Base-by-base conservation (phyloP, 495 filamentous ascomycete genomes). In the Aspergillus bertholletiae region DNA sequence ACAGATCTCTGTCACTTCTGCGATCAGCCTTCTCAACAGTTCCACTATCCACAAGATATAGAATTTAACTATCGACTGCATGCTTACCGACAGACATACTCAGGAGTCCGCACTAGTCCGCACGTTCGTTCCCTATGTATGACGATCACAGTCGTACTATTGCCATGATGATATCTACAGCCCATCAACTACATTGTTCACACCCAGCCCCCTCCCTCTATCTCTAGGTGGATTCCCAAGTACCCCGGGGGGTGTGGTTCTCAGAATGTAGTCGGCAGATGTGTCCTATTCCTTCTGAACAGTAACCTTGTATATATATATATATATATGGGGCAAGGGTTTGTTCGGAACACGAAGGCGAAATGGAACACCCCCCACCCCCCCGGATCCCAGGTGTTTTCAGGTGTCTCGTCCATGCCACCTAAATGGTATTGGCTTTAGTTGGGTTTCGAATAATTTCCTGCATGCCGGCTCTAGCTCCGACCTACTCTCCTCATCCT, bases 1-100 rank as follows among this genome's bases (percentile, higher is more conserved):
- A 51, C 49, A 51, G 49, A 41, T 43, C 35, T 43, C 49, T 27
- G 45, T 2, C 28, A 30, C 24, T 2, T 17, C 49, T 43, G 34
- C 34, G 13, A 24, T 30, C 13, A 12, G 28, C 49, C 32, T 40
- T 51, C 27, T 43, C 49, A 43, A 51, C 49, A 15, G 13, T 27
- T 49, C n/a, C 18, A 49, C 46, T 23, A 34, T 6, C 27, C 15
- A 49, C 46, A 13, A 17, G 18, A 43, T 18, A 43, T 7, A 43
- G 17, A 21, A 15, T 43, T 22, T 43, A 43, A 43, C 39, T 15
- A 43, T 43, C 1, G 39, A 22, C 20, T 43, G 17, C 39, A 43
- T 21, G 18, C 7, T 21, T 22, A 43, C 39, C 18, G 18, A 43
- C 39, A 43, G 39, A 18, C 18, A 22, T 7, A 21, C 17, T 5